A percentile compares a stretch with the other conserved stretches of the same genome.
Evolutionary conservation across 495 filamentous ascomycete species (phyloP).

Genomic region (Aspergillus carlsbadensis): DNA sequence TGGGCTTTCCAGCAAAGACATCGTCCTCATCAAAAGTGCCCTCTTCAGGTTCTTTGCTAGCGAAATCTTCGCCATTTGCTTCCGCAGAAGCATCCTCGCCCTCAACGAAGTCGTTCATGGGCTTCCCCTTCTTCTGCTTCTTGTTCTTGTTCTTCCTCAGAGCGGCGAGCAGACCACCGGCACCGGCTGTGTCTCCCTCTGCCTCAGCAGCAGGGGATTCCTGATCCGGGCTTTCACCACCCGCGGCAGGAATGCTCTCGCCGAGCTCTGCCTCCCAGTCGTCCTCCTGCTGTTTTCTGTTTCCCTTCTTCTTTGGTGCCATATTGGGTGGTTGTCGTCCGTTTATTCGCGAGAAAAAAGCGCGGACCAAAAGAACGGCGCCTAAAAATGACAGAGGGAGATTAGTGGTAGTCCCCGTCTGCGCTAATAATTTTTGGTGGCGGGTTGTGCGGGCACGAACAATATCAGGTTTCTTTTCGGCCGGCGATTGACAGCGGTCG

Average conservation of each 20-base stretch:
- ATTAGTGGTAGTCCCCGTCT: background rate
- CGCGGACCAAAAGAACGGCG: background rate
- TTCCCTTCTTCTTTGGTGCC: slow-evolving; percentile 93
- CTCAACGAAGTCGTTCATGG: slow-evolving; percentile 67
- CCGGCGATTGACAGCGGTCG: slow-evolving; percentile 14
- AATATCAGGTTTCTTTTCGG: slow-evolving; percentile 12
- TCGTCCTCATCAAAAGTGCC: slow-evolving; percentile 84
- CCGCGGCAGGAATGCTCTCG: slow-evolving; percentile 57
- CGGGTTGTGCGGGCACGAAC: slow-evolving; percentile 16
- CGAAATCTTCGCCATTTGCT: slow-evolving; percentile 44
- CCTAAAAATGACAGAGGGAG: background rate
- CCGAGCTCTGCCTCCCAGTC: slow-evolving; percentile 98
- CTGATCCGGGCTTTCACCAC: slow-evolving; percentile 46
- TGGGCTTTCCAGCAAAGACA: slow-evolving; percentile 66
- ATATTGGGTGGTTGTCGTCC: slow-evolving; percentile 32
- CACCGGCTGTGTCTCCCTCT: slow-evolving; percentile 53
- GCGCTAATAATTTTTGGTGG: slow-evolving; percentile 6
- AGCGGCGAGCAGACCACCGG: slow-evolving; percentile 73
- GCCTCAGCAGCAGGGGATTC: slow-evolving; percentile 37
- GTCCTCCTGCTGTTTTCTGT: slow-evolving; percentile 79
- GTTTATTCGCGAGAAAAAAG: background rate
- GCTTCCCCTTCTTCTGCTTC: slow-evolving; percentile 88
- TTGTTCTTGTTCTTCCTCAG: slow-evolving; percentile 88
- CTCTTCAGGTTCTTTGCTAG: slow-evolving; percentile 77
- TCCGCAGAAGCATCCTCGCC: slow-evolving; percentile 61